Evolutionary conservation across 2,329 filamentous ascomycete species (phyloP), one percentile per base, ranked within the genome.

Genomic region (Clonostachys byssicola): DNA sequence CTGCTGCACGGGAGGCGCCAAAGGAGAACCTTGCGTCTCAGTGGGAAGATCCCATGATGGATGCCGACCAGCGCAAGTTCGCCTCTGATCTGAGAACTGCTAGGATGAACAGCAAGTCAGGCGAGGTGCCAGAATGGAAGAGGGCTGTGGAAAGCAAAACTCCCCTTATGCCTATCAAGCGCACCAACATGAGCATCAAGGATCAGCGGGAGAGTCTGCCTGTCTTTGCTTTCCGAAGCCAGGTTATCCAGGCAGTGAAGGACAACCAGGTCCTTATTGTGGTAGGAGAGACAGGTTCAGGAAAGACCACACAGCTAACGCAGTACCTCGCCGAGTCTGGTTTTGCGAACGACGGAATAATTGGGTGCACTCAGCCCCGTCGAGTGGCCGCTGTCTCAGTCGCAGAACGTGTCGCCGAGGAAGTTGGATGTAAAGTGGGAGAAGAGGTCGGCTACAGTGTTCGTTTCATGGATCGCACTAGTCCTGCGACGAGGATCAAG

Each of bases 301-400:
- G 94, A 55, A 99, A 99, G 68, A 99, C 94, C 0, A 99, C 94
- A 0, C 94, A 99, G 63, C 66, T 99, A 47, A 96, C 94, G 0
- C 94, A 99, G 55, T 99, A 95, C 56, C 77, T 99, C 16, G 92
- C 92, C 1, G 94, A 99, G 67, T 92, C 82, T 43, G 94, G 94
- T 0, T 96, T 95, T 60, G 87, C 86, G 2, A 88, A 95, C 54
- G 73, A 87, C 49, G 90, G 92, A 34, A 87, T 96, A 49, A 94
- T 99, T 42, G 94, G 94, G 1, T 99, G 94, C 63, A 99, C 95
- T 0, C 94, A 99, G 57, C 94, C 94, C 44, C 89, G 94, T 63
- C 90, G 94, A 77, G 94, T 97, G 12, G 94, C 94, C 23, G 94
- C 94, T 52, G 96, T 97, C 85, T 96, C 91, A 3, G 94, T 99